phyloP scores from a whole-genome alignment of 371 early-diverging fungal genomes.

The Circinella umbellata region DNA sequence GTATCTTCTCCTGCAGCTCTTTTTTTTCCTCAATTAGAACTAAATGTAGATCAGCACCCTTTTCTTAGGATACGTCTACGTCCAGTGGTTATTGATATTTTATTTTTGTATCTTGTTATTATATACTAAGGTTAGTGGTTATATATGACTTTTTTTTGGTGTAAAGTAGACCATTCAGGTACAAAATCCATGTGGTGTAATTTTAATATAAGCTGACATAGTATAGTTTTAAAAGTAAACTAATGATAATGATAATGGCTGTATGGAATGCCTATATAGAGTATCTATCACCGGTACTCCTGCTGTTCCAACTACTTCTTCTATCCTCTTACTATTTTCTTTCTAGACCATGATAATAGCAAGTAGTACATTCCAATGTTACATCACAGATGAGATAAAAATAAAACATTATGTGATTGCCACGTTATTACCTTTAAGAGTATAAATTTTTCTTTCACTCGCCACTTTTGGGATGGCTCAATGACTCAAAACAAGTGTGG shows the following conservation, averaged over 20 bases:
- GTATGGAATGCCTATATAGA: no score
- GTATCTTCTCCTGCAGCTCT: not conserved
- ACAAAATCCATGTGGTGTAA: not conserved
- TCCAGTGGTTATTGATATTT: no score
- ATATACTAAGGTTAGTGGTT: no score
- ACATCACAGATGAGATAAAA: not conserved
- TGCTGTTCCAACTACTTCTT: no score
- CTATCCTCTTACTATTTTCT: no score
- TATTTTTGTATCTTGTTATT: no score
- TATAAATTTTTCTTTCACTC: not conserved
- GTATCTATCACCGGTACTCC: no score
- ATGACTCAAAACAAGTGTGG: not conserved
- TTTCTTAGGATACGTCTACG: no score
- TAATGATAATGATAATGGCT: no score
- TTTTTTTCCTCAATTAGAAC: not conserved
- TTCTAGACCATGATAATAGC: not conserved
- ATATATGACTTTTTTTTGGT: no score
- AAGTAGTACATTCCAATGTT: not conserved
- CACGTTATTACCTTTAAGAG: not conserved
- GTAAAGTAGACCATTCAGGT: not conserved
- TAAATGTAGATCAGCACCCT: not conserved
- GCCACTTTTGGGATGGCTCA: not conserved
- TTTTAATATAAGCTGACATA: not conserved
- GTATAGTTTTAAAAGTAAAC: not conserved
- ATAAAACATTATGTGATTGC: not conserved